Conservation (phyloP, 2,329 filamentous ascomycete genomes). For the Ilyonectria destructans region DNA sequence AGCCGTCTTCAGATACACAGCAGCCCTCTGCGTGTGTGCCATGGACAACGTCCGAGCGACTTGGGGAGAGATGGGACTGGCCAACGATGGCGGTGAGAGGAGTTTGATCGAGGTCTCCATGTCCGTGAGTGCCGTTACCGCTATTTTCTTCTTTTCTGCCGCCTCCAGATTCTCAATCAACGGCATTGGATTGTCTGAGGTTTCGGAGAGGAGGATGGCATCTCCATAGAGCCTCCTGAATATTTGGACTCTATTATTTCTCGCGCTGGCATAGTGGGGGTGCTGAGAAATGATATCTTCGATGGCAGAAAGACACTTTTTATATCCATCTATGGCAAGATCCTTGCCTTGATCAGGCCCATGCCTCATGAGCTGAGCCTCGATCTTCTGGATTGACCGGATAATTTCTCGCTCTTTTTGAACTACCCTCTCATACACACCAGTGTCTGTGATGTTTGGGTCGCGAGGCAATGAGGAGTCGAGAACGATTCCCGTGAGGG, state of each 20-base stretch:
- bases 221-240: slow-evolving; percentile 76
- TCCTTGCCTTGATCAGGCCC: slow-evolving; percentile 56
- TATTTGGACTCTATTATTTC: slow-evolving; percentile 83
- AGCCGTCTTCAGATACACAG: slow-evolving; percentile 73
- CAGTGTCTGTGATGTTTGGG: slow-evolving; percentile 68
- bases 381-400: slow-evolving; percentile 68
- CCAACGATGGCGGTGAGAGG: slow-evolving; percentile 68
- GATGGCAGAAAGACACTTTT: slow-evolving; percentile 64
- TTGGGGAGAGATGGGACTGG: slow-evolving; percentile 73
- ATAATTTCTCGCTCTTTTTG: slow-evolving; percentile 70
- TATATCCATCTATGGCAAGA: slow-evolving; percentile 62
- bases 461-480: slow-evolving; percentile 71
- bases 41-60: slow-evolving; percentile 78
- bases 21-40: slow-evolving; percentile 81
- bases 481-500: slow-evolving; percentile 68
- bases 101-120: slow-evolving; percentile 73
- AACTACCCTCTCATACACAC: slow-evolving; percentile 67
- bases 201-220: slow-evolving; percentile 65
- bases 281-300: slow-evolving; percentile 70
- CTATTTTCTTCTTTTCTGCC: slow-evolving; percentile 58
- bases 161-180: slow-evolving; percentile 58
- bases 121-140: slow-evolving; percentile 64
- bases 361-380: slow-evolving; percentile 66
- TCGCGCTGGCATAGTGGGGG: slow-evolving; percentile 80
- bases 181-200: slow-evolving; percentile 57